Base-by-base conservation (phyloP, 2,329 filamentous ascomycete species). In the Penicillium griseofulvum region DNA sequence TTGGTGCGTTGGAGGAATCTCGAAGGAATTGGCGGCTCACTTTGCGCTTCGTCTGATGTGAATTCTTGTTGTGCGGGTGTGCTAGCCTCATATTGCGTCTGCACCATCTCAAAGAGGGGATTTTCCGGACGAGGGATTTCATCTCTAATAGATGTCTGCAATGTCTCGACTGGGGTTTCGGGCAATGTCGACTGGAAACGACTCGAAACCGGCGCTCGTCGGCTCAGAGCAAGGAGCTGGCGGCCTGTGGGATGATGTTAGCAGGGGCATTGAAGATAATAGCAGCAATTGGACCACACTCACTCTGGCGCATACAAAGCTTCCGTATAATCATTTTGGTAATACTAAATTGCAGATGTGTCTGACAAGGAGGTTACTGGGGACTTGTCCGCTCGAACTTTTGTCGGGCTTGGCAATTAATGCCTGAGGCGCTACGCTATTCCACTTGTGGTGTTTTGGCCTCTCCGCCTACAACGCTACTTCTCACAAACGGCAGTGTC, bases 241-340 rank as follows among this genome's bases (percentile, higher is more conserved):
- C 72, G 72, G 68, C 71, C 72, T 75, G 55, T 29, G 37, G 31
- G 51, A 39, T 43, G 10, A 29, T 49, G 59, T 69, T 58, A 62
- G 60, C 33, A 41, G 44, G 14, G 16, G 37, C 29, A 36, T 39
- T 17, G 5, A 0, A 24, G 4, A n/a, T 6, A 16, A 4, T 3
- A 11, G 42, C 34, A n/a, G 43, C 33, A 56, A 42, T 48, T 37
- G 22, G 3, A 24, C 10, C 9, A 43, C 11, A 69, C 74, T 65
- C 53, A 76, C 74, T 69, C 56, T 76, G 74, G 68, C 73, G 73
- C 67, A 70, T 58, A 62, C 65, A 70, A 41, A 74, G 47, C 52
- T 72, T 66, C 60, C 74, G 71, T 63, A 76, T 67, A 68, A 76
- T 76, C 74, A 76, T 76, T 47, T 51, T 71, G 68, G 46, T 49